Base-by-base conservation (phyloP, 306 rosid species). In the Delonix regia region DNA sequence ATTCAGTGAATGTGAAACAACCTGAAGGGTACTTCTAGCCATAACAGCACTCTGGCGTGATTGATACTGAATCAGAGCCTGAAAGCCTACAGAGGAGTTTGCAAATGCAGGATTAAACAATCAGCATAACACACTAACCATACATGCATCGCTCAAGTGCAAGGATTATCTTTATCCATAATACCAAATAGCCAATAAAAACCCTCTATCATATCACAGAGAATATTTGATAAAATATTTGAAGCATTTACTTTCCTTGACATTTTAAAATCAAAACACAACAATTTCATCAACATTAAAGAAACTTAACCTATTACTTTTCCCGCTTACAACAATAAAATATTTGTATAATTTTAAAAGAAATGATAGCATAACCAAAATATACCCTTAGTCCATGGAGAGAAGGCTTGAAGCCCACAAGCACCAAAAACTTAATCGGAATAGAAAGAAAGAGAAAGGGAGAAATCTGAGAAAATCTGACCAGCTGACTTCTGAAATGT, bases 401-500 rank as follows among this genome's bases (percentile, higher is more conserved):
- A 34, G 71, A 64, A 64, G 70, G 28, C 48, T 63, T 33, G 51
- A 62, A 64, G 24, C 44, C 80, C 72, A 51, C 71, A 73, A 67
- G 74, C 68, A 47, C 64, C 66, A 80, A 12, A 53, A 47, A 73
- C 53, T 75, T 61, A 65, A 75, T 41, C 78, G 66, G 74, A 85
- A 83, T 70, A 86, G 85, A 86, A 84, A 84, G 81, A 82, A 70
- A 75, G 74, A 80, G 69, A 86, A 48, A 87, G 83, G 83, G 75
- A 88, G 91, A 92, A 89, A 86, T 87, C 92, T 85, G 83, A 84
- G 85, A 84, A 90, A 87, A 85, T 92, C 99, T 93, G 93, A 96
- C 99, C 99, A 86, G 98, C 99, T 81, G 99, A 93, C 97, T 93
- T 96, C 98, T 96, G 98, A 85, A 96, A 96, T 9, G 98, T 96